Evolutionary conservation across 306 rosid genomes (phyloP).

Genomic region (Amphicarpaea edgeworthii): DNA sequence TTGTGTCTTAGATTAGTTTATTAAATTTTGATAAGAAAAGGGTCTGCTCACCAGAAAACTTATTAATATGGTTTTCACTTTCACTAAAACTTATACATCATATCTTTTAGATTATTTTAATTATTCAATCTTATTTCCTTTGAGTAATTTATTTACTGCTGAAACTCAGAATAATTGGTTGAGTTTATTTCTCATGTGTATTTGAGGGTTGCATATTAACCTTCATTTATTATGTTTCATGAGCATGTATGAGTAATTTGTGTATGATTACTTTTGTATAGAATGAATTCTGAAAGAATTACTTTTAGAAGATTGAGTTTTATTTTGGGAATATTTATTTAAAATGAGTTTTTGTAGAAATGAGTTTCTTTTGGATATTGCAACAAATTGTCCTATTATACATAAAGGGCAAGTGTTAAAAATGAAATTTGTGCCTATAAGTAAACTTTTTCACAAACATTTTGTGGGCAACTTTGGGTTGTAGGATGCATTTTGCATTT

Average conservation of each 20-base stretch:
- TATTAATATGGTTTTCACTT: conserved; percentile 35
- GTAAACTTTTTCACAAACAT: conserved; percentile 7
- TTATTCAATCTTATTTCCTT: not conserved
- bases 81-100: not conserved
- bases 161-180: conserved; percentile 32
- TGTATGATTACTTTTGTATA: not conserved
- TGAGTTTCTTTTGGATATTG: conserved; percentile 24
- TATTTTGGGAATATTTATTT: conserved; percentile 36
- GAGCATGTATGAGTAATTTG: conserved; percentile 18
- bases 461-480: conserved; percentile 30
- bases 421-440: conserved; percentile 27
- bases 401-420: not conserved
- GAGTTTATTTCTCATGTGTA: conserved; percentile 10
- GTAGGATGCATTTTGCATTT: conserved; percentile 36
- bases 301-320: conserved; percentile 2
- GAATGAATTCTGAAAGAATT: conserved; percentile 26
- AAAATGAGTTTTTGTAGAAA: conserved; percentile 13
- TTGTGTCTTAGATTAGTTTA: conserved; percentile 32
- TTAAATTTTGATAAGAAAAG: not conserved
- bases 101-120: conserved; percentile 34
- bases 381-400: conserved; percentile 17
- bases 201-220: conserved; percentile 27
- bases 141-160: conserved; percentile 31
- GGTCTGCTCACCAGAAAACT: conserved; percentile 11
- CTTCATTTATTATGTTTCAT: conserved; percentile 33